Percentiles rank a stretch among this genome's conserved stretches.
Conservation (phyloP, 1,284 basidiomycete species). For the Mrakiaceae sp. region DNA sequence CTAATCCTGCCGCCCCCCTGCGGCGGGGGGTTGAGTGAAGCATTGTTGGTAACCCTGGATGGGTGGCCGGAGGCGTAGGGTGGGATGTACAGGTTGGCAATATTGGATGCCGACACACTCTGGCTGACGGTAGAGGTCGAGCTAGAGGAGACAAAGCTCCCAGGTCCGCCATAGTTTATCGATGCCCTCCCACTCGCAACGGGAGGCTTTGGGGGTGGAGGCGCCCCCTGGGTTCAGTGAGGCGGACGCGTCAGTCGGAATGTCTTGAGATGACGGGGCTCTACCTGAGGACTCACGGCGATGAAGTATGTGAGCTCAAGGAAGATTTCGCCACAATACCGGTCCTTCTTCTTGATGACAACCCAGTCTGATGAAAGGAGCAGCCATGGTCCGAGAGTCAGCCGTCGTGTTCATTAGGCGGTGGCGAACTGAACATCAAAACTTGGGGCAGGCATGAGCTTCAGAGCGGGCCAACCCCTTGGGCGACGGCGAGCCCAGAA, state of each 20-base stretch:
- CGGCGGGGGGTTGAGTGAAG: too few species aligned
- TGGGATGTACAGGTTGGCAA: slow-evolving; percentile 8
- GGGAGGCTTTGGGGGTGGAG: slow-evolving; percentile 14
- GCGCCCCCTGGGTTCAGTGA: slow-evolving; percentile 5
- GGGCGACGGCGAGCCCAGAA: background rate
- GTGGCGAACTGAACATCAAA: too few species aligned
- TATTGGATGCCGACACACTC: background rate
- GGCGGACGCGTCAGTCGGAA: background rate
- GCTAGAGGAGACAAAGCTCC: background rate
- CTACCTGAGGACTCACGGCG: background rate
- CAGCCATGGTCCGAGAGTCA: background rate
- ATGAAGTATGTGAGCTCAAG: slow-evolving; percentile 78
- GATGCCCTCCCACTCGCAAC: background rate
- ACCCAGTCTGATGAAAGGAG: slow-evolving; percentile 68
- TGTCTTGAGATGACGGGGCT: background rate
- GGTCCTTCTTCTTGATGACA: slow-evolving; percentile 72
- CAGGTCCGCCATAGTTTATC: background rate
- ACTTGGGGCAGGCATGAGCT: too few species aligned
- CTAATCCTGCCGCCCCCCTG: too few species aligned
- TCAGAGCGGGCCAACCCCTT: too few species aligned
- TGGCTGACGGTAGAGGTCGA: background rate
- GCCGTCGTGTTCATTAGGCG: too few species aligned
- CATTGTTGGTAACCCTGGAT: too few species aligned
- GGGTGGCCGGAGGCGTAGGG: background rate
- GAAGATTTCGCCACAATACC: slow-evolving; percentile 87